phyloP scores from a whole-genome alignment of 169 alveolate species.

The Hammondia hammondi region DNA sequence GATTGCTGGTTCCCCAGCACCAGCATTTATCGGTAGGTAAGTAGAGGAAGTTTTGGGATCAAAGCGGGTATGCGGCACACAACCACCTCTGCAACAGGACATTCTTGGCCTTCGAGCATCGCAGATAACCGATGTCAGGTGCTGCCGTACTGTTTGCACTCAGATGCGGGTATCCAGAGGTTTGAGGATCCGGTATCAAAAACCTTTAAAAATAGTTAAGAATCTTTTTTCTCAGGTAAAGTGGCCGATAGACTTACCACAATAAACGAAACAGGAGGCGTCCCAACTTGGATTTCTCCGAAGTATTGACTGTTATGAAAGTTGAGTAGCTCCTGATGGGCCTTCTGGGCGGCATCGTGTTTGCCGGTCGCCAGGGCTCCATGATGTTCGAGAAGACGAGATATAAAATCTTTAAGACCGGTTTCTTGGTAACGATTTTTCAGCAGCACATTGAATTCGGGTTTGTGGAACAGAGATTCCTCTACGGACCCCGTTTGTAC shows the following conservation, averaged over 20 bases:
- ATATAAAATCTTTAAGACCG: conserved; percentile 62
- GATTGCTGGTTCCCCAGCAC: conserved; percentile 70
- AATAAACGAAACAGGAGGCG: conserved; percentile 87
- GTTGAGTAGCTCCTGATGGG: conserved; percentile 82
- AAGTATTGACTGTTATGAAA: conserved; percentile 91
- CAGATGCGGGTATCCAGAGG: conserved; percentile 88
- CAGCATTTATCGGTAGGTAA: conserved; percentile 72
- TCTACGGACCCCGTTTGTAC: not conserved
- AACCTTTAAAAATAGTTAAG: conserved; percentile 69
- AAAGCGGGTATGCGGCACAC: conserved; percentile 85
- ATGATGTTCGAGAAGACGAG: conserved; percentile 69
- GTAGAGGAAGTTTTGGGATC: conserved; percentile 84
- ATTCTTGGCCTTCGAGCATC: not conserved
- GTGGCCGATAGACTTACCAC: conserved; percentile 76
- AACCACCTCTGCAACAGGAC: conserved; percentile 82
- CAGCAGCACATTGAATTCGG: conserved; percentile 59
- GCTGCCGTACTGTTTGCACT: conserved; percentile 74
- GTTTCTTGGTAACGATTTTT: conserved; percentile 61
- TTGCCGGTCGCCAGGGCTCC: conserved; percentile 55
- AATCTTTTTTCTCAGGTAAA: not conserved
- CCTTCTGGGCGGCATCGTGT: conserved; percentile 62
- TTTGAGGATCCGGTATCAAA: conserved; percentile 91
- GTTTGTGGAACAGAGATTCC: conserved; percentile 47
- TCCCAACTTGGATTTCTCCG: conserved; percentile 89
- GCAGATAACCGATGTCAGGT: not conserved